Base-by-base conservation (phyloP, 805 yeast species). In the Yamadazyma ubonensis region DNA sequence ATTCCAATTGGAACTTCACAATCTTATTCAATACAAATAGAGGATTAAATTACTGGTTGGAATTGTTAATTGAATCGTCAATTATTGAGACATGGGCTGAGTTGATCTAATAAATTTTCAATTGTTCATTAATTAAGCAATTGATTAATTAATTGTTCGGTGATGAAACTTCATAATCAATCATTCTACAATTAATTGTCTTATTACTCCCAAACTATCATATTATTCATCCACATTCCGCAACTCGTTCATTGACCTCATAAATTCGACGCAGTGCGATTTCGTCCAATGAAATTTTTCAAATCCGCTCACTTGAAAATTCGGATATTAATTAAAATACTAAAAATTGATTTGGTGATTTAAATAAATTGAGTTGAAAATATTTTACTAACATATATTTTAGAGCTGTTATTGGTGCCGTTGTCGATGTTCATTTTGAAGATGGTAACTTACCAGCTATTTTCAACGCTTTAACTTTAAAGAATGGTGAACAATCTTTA, bases 381-480 rank as follows among this genome's bases (percentile, higher is more conserved):
- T 64, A n/a, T n/a, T n/a, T n/a, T n/a, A 67, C 72, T 65, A 67
- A 65, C 71, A 44, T 33, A 29, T 20, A 11, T 33, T 40, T 35
- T 59, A 84, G 96, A 79, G 91, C 96, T 59, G 96, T 89, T 64
- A 89, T 89, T 70, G 97, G 97, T 88, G 97, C 97, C 78, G 91
- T 89, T 74, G 96, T 89, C 74, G 96, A 91, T 74, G 98, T 91
- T 62, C 96, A 93, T 73, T 91, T 91, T 81, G 96, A 88, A 66
- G 96, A 90, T 73, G 96, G 93, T 68, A 82, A 86, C 75, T 80
- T 91, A 60, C 99, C 99, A 65, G 95, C 96, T 56, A 93, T 93
- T 77, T 81, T 89, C 65, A 93, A 93, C 73, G 98, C 99, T 58
- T 81, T 93, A 64, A 89, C 86, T 72, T 81, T 93, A 67, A 81